phyloP scores from a whole-genome alignment of 305 asterid genomes.

The Fraxinus paxiana region DNA sequence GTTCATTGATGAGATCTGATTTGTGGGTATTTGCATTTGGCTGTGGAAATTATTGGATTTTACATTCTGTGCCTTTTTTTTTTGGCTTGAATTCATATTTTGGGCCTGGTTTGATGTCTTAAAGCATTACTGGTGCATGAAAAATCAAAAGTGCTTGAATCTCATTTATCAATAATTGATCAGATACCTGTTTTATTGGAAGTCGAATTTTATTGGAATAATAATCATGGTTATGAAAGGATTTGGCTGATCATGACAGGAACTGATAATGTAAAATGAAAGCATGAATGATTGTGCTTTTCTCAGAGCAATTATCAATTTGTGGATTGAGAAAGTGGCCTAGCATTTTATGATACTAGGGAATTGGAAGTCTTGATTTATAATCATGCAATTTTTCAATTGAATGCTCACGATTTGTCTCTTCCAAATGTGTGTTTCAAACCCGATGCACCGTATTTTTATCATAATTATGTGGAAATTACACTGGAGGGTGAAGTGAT shows the following conservation, averaged over 20 bases:
- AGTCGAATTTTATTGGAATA: constrained; percentile 5
- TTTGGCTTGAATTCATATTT: background rate
- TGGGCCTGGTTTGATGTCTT: background rate
- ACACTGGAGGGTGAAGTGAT: background rate
- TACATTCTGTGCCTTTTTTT: background rate
- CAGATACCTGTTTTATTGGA: background rate
- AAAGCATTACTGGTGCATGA: constrained; percentile 10
- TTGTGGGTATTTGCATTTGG: constrained; percentile 33
- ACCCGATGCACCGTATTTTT: background rate
- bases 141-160: constrained; percentile 1
- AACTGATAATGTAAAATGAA: background rate
- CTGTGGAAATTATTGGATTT: background rate
- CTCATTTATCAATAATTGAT: background rate
- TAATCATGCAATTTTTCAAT: background rate
- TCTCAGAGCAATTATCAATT: background rate
- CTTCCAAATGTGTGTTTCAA: background rate
- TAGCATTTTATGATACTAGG: background rate
- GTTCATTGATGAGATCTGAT: constrained; percentile 38
- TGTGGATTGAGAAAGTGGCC: background rate
- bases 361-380: constrained; percentile 7
- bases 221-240: background rate
- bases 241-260: background rate
- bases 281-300: constrained; percentile 1
- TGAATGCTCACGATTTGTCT: background rate
- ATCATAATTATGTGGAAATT: background rate